Base-by-base conservation (phyloP, 1,139 yeast genomes). In the Yamadazyma siamensis region DNA sequence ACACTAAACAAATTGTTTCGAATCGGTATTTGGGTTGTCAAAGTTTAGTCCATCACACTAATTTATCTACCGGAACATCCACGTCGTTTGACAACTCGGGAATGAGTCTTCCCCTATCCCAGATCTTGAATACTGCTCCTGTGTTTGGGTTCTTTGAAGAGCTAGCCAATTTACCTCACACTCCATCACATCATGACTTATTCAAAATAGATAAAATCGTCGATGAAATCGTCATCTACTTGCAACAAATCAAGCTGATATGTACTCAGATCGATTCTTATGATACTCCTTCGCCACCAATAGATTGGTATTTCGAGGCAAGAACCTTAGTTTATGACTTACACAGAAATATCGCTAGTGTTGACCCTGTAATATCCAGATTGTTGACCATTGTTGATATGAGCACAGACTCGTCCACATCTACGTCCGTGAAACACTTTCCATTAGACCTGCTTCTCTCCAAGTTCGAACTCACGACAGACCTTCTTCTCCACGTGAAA, bases 271-370 rank as follows among this genome's bases (percentile, higher is more conserved):
- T 52, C 7, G 16, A 3, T 5, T n/a, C n/a, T n/a, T n/a, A n/a
- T n/a, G n/a, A n/a, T n/a, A n/a, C n/a, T n/a, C n/a, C n/a, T n/a
- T n/a, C 10, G 10, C 20, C 9, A 18, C 20, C 20, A 8, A 18
- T 69, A n/a, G 58, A 57, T 5, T 75, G 79, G 79, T 56, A 71
- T 23, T 60, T 50, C 28, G 77, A 73, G 35, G 79, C 80, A 1
- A 61, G 61, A 31, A 52, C 53, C 9, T 65, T 62, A 21, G 59
- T 77, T 7, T 44, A 55, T 15, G 65, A 60, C 13, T 54, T 77
- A 17, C 38, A 48, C 13, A 46, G 56, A 25, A 61, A 61, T 29
- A 41, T 76, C 14, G 62, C 65, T 14, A 52, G 61, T 9, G 61
- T 78, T 2, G 84, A 80, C 32, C 56, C 65, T 3, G 55, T 67